Percentiles rank a stretch among this genome's conserved stretches.
Conservation (phyloP, 1,139 yeast genomes). For the Saccharomyces hybrid region DNA sequence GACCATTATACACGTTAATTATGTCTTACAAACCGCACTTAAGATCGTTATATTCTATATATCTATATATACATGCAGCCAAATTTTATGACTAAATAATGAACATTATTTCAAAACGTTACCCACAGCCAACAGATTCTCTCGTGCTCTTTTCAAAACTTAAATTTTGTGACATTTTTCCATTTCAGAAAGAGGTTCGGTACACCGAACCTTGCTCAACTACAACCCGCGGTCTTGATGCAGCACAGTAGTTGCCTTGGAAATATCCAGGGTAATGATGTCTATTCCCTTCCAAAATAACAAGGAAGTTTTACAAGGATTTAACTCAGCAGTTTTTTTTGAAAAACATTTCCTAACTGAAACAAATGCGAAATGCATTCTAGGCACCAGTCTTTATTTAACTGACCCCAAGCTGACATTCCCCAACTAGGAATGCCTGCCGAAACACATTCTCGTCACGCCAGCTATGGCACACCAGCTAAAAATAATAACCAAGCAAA, state of each 20-base stretch:
- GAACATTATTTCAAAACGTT: background rate
- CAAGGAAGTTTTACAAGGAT: background rate
- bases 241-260: background rate
- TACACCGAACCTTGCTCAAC: background rate
- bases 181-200: background rate
- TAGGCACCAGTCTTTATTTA: background rate
- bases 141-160: background rate
- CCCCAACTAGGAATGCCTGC: background rate
- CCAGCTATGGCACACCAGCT: background rate
- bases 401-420: background rate
- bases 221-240: background rate
- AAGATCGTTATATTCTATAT: background rate
- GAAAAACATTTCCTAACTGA: too few relatives aligned
- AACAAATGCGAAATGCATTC: background rate
- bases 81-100: too few relatives aligned
- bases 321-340: background rate
- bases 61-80: background rate
- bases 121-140: background rate
- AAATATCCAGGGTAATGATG: background rate
- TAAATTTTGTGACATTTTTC: background rate
- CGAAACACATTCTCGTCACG: background rate
- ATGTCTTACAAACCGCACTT: background rate
- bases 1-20: background rate
- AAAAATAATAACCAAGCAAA: background rate
- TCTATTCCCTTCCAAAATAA: background rate